phyloP scores from a whole-genome alignment of 2,329 filamentous ascomycete genomes.

The Talaromyces verruculosus region DNA sequence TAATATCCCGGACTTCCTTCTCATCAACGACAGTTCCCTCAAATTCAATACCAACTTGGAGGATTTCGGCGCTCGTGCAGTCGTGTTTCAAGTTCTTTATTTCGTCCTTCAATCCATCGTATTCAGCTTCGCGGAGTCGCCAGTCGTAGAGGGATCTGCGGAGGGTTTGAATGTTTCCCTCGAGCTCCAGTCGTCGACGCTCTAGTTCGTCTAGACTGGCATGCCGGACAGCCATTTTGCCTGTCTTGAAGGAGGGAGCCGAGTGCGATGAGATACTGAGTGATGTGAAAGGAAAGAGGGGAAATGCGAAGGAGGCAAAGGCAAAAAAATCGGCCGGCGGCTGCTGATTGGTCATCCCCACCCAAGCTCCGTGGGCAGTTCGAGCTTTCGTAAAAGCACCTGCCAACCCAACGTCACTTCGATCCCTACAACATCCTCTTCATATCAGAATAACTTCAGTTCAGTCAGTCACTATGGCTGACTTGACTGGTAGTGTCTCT shows the following conservation, averaged over 20 bases:
- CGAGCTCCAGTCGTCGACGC: slow-evolving; percentile 70
- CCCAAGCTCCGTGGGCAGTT: slow-evolving; percentile 13
- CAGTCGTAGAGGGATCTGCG: slow-evolving; percentile 78
- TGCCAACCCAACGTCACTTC: background rate
- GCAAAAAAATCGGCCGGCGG: background rate
- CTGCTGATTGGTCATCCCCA: slow-evolving; percentile 24
- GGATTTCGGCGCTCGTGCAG: slow-evolving; percentile 56
- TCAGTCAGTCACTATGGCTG: slow-evolving; percentile 29
- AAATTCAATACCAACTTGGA: slow-evolving; percentile 47
- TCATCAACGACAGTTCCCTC: slow-evolving; percentile 46
- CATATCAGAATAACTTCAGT: background rate
- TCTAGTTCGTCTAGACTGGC: slow-evolving; percentile 69
- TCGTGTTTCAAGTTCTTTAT: slow-evolving; percentile 58
- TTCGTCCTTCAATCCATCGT: slow-evolving; percentile 84
- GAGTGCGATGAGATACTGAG: background rate
- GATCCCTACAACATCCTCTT: background rate
- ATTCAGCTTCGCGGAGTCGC: slow-evolving; percentile 88
- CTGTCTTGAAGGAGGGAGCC: background rate
- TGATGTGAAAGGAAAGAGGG: slow-evolving; percentile 14
- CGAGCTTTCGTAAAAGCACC: background rate
- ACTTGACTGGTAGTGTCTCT: slow-evolving; percentile 33
- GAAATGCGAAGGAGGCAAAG: slow-evolving; percentile 20
- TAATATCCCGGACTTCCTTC: slow-evolving; percentile 57
- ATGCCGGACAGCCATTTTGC: slow-evolving; percentile 37
- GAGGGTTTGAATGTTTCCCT: slow-evolving; percentile 72